Percentiles rank a stretch among this genome's conserved stretches.
These are phyloP conservation scores for Discostella pseudostelligera DNA, from an alignment of 108 stramenopile species.

Conservation along the genomic window DNA sequence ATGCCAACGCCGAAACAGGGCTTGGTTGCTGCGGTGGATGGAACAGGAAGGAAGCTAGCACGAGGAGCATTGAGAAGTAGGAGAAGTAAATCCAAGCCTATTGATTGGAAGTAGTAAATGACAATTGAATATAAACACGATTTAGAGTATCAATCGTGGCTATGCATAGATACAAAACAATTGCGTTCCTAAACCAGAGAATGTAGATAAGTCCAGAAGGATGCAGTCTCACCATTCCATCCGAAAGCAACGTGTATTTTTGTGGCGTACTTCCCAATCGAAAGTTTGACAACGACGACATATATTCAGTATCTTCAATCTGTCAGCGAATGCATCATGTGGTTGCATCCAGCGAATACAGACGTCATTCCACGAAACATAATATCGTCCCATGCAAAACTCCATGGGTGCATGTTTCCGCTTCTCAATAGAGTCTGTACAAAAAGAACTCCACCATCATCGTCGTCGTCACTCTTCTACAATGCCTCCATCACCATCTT, in stretches of 20 bases:
- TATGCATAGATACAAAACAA: no score
- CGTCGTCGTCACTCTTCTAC: neutral
- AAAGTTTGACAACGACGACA: neutral
- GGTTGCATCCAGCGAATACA: neutral
- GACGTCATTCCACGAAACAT: constrained; percentile 30
- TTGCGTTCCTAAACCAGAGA: no score
- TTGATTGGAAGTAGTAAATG: constrained; percentile 23
- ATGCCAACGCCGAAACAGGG: constrained; percentile 73
- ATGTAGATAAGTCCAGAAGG: no score
- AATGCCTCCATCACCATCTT: constrained; percentile 46
- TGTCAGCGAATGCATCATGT: constrained; percentile 1
- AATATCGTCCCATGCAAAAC: constrained; percentile 1
- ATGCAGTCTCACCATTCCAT: no score
- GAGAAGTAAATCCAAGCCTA: constrained; percentile 22
- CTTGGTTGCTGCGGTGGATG: constrained; percentile 45
- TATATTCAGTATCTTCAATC: constrained; percentile 19
- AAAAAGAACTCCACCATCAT: no score
- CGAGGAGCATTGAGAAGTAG: constrained; percentile 10
- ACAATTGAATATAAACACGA: neutral
- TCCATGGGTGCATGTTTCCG: no score
- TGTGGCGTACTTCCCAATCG: no score
- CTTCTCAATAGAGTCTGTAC: no score
- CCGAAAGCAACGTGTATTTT: constrained; percentile 4
- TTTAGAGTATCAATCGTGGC: no score
- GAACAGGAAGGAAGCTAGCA: constrained; percentile 35